A percentile compares a stretch with the other conserved stretches of the same genome.
These are phyloP conservation scores for Malus hybrid DNA, from an alignment of 331 rosid genomes.

Conservation along the genomic window DNA sequence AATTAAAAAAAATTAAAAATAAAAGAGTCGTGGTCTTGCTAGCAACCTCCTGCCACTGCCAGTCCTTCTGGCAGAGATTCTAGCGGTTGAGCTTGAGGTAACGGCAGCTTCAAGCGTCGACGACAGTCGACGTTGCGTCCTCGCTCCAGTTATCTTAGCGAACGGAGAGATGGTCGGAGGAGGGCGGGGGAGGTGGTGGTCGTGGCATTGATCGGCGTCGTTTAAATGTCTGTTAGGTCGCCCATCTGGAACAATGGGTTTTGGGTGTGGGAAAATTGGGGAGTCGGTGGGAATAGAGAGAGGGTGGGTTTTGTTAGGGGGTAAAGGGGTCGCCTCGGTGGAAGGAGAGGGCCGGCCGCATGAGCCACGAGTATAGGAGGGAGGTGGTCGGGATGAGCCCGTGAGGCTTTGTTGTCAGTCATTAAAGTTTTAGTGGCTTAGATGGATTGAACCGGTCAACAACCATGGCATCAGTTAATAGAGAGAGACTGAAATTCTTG, in stretches of 20 bases:
- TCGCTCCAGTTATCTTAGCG: constrained; percentile 95
- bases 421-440: constrained; percentile 39
- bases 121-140: constrained; percentile 75
- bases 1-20: too few species aligned
- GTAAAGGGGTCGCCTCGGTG: constrained; percentile 32
- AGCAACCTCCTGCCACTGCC: constrained; percentile 76
- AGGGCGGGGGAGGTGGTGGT: neutral
- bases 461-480: too few species aligned
- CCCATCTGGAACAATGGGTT: constrained; percentile 35
- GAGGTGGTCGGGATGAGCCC: constrained; percentile 83
- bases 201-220: neutral
- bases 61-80: constrained; percentile 91
- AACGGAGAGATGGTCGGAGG: constrained; percentile 48
- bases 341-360: constrained; percentile 52
- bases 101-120: constrained; percentile 88
- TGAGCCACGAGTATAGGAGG: constrained; percentile 49
- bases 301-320: neutral
- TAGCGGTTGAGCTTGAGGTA: constrained; percentile 87
- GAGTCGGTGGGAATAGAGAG: constrained; percentile 6
- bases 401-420: constrained; percentile 45
- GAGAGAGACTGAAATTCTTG: too few species aligned
- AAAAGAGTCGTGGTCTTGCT: constrained; percentile 3
- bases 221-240: constrained; percentile 33
- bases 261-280: neutral
- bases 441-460: neutral